Conservation (phyloP, 192 early-diverging fungal genomes). For the Chytriomyces confervae region DNA sequence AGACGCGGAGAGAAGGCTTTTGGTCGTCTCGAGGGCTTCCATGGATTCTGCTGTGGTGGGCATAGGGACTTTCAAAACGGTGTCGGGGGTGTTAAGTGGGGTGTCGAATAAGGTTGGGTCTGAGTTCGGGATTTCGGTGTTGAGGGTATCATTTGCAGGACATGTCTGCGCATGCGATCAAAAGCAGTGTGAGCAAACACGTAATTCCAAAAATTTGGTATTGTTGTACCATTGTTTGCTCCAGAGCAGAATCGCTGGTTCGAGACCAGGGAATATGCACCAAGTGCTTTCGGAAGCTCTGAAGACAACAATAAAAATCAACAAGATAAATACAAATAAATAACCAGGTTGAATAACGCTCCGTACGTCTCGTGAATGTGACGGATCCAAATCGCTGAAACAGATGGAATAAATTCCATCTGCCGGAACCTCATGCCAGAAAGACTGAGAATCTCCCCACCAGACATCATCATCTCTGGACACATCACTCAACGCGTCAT, state of each 20-base stretch:
- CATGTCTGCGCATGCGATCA: background rate
- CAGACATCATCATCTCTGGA: conserved; percentile 22
- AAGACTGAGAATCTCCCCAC: conserved; percentile 35
- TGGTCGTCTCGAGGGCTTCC: background rate
- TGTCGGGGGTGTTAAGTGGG: background rate
- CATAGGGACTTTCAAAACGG: conserved; percentile 4
- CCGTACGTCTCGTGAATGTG: conserved; percentile 17
- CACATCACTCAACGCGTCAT: conserved; percentile 1
- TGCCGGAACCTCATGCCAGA: conserved; percentile 80
- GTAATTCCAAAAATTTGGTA: too few relatives aligned
- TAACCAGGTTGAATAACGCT: background rate
- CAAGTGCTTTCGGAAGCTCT: conserved; percentile 15
- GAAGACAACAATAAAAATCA: background rate
- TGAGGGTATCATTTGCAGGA: conserved; percentile 19
- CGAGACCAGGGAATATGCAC: conserved; percentile 19
- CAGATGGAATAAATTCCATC: conserved; percentile 70
- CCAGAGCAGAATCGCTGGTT: background rate
- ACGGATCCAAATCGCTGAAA: conserved; percentile 14
- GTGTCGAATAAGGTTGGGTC: background rate
- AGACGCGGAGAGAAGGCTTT: background rate
- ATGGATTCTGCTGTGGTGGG: background rate
- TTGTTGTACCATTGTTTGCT: too few relatives aligned
- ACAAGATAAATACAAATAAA: background rate
- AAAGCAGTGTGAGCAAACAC: too few relatives aligned
- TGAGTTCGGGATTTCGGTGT: conserved; percentile 1